Evolutionary conservation across 2,329 filamentous ascomycete genomes (phyloP).

Genomic region (Nigrospora sphaerica): DNA sequence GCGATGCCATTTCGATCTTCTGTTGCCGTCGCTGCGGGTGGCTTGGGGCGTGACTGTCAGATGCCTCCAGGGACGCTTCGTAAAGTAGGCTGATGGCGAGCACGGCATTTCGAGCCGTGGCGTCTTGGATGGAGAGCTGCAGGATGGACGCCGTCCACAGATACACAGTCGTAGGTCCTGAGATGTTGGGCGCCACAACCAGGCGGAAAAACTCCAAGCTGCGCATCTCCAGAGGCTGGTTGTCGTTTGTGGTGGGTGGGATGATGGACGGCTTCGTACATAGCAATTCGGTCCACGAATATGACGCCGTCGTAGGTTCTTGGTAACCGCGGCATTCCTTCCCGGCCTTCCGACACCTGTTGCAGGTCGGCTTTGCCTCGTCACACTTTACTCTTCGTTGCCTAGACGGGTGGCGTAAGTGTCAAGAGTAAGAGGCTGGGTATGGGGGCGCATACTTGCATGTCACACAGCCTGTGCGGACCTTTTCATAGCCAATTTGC

Average conservation of each 20-base stretch:
- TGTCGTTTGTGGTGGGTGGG: not conserved
- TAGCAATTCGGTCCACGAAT: slow-evolving; percentile 9
- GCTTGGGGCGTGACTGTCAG: not conserved
- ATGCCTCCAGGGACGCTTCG: slow-evolving; percentile 3
- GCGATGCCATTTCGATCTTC: not conserved
- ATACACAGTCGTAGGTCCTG: slow-evolving; percentile 1
- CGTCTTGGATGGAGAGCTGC: slow-evolving; percentile 8
- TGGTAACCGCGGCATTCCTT: slow-evolving; percentile 16
- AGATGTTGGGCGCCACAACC: slow-evolving; percentile 7
- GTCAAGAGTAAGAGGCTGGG: not conserved
- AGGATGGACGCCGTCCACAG: slow-evolving; percentile 10
- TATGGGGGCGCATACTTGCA: slow-evolving; percentile 9
- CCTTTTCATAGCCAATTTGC: too few species aligned
- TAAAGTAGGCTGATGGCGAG: slow-evolving; percentile 11
- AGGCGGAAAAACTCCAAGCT: slow-evolving; percentile 11
- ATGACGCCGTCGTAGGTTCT: slow-evolving; percentile 3
- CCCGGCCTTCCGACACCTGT: slow-evolving; percentile 16
- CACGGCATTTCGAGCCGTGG: slow-evolving; percentile 8
- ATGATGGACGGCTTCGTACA: slow-evolving; percentile 5
- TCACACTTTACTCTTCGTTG: slow-evolving; percentile 24
- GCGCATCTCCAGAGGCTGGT: slow-evolving; percentile 2
- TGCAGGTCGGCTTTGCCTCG: slow-evolving; percentile 19
- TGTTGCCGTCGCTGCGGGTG: not conserved
- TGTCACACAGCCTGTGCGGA: slow-evolving; percentile 10
- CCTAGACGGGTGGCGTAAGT: slow-evolving; percentile 6